Conservation (phyloP, 139 green algal species). For the Mychonastes homosphaera region DNA sequence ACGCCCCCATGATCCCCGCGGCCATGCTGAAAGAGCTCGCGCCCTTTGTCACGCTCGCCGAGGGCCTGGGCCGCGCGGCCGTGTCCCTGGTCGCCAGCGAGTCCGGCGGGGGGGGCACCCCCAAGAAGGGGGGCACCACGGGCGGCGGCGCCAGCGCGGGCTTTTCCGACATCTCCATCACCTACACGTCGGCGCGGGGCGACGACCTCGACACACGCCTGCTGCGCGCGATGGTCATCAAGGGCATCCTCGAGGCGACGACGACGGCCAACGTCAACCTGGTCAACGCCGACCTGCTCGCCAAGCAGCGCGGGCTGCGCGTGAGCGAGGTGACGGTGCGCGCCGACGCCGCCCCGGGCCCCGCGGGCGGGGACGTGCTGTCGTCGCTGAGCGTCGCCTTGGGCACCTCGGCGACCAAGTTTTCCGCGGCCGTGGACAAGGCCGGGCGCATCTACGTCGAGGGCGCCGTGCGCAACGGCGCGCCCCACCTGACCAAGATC, state of each 20-base stretch:
- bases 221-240: conserved; percentile 88
- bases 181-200: conserved; percentile 60
- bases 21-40: conserved; percentile 87
- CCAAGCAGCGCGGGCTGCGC: conserved; percentile 71
- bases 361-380: conserved; percentile 35
- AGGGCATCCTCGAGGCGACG: conserved; percentile 69
- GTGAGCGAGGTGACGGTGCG: conserved; percentile 33
- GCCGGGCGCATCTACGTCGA: conserved; percentile 53
- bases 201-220: conserved; percentile 89
- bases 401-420: conserved; percentile 46
- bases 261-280: conserved; percentile 39
- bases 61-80: conserved; percentile 51
- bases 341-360: conserved; percentile 16
- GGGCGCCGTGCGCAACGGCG: conserved; percentile 44
- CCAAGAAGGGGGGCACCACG: not conserved
- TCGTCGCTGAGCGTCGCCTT: conserved; percentile 50
- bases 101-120: conserved; percentile 3
- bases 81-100: conserved; percentile 26
- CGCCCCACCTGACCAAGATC: conserved; percentile 75
- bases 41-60: conserved; percentile 72
- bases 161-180: conserved; percentile 72
- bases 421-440: conserved; percentile 56
- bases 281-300: conserved; percentile 90
- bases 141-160: conserved; percentile 22
- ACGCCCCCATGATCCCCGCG: conserved; percentile 84